Percentiles rank a stretch among this genome's conserved stretches.
phyloP scores from a whole-genome alignment of 2,329 filamentous ascomycete genomes.

The Epichloe hybrida region DNA sequence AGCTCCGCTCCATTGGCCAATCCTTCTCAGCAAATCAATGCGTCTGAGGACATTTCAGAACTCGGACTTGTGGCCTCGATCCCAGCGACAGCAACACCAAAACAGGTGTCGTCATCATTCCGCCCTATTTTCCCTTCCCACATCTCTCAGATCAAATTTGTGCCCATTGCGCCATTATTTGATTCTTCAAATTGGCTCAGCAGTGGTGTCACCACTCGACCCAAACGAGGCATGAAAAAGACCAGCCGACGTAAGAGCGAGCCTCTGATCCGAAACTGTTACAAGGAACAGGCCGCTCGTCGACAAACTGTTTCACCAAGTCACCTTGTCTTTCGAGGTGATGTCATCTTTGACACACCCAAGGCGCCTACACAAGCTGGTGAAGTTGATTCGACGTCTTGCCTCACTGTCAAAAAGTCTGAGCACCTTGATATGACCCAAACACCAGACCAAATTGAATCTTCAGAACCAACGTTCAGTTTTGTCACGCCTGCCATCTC shows the following conservation, averaged over 20 bases:
- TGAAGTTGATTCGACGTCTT: neutral
- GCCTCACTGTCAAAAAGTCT: neutral
- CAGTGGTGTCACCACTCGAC: constrained; percentile 8
- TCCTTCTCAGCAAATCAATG: neutral
- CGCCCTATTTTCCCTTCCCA: constrained; percentile 8
- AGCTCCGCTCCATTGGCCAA: neutral
- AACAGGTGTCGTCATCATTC: constrained; percentile 5
- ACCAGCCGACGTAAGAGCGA: constrained; percentile 21
- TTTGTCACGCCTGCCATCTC: constrained; percentile 8
- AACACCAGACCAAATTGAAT: constrained; percentile 1
- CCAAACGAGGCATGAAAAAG: constrained; percentile 12
- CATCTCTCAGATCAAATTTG: constrained; percentile 15
- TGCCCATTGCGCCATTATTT: constrained; percentile 14
- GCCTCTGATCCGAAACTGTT: constrained; percentile 16
- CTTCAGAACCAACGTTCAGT: neutral
- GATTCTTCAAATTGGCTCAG: constrained; percentile 17
- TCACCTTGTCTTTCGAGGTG: constrained; percentile 9
- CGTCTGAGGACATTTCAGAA: constrained; percentile 6
- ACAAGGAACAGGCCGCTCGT: constrained; percentile 11
- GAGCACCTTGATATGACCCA: neutral
- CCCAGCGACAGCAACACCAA: constrained; percentile 12
- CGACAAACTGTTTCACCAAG: constrained; percentile 17
- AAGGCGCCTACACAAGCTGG: neutral
- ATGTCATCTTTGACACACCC: neutral
- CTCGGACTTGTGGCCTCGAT: constrained; percentile 12